Base-by-base conservation (phyloP, 139 green algal species). In the Chlorella sp. region DNA sequence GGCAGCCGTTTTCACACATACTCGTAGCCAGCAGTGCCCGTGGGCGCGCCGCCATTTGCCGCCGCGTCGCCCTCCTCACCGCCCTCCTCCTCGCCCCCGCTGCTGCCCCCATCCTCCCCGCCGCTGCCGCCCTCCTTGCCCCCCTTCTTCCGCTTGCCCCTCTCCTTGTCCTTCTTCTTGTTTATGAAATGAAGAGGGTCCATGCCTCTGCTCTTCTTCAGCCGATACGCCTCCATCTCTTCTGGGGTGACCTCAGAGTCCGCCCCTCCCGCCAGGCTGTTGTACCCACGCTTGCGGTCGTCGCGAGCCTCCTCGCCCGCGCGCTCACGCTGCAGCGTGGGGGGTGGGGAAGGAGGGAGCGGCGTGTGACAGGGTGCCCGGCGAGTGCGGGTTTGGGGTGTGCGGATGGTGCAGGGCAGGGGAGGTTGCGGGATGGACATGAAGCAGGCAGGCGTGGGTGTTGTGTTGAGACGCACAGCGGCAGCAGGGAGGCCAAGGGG, bases 201-300 rank as follows among this genome's bases (percentile, higher is more conserved):
- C 39, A 98, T 96, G 1, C 68, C 90, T 0, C 96, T 84, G 34
- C 42, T 34, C 90, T 93, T 95, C 68, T 94, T 96, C 69, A 99
- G 85, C 37, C 97, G 91, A 92, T 98, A 99, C 1, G 98, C 98
- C 95, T 99, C 98, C 98, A 99, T 99, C 82, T 99, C 98, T 18
- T 71, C 64, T 2, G 64, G 64, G 21, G 64, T 71, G 7, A 71
- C 73, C n/a, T 80, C 32, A 4, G 73, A 91, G 9, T 92, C 90
- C 53, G 90, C 89, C 28, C 92, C 92, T 14, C 48, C 48, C 48
- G 85, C 89, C 32, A 97, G 53, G 22, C 91, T 95, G 90, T 99
- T 98, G 94, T 97, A 99, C 89, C 96, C 89, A 26, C 95, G 93
- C 91, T 99, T 99, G 37, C 94, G 91, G 42, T 97, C 95, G 83